Base-by-base conservation (phyloP, 352 stramenopile genomes). In the Phytophthora ohioensis region DNA sequence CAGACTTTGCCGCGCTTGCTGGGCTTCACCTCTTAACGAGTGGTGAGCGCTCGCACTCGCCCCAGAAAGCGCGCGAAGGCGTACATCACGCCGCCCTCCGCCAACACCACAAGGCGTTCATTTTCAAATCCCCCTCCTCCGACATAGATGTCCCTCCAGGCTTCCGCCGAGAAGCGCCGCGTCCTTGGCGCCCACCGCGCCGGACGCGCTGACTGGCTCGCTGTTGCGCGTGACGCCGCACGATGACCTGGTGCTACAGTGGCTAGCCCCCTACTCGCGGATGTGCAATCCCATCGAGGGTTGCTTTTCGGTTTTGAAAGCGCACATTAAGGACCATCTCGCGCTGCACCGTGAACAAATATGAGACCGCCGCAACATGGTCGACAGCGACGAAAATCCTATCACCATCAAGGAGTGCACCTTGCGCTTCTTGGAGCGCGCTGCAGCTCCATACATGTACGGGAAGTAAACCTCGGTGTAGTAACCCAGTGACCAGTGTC, bases 61-160 rank as follows among this genome's bases (percentile, higher is more conserved):
- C 17, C 17, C 17, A 21, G 17, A 21, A 21, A 21, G 17, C 17
- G 17, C 17, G 17, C 17, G 17, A 21, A 21, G 0, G 17, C 17
- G 17, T 0, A 21, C 17, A 21, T 21, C 17, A 21, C 17, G 17
- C 17, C 17, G 17, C 17, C 17, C 17, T 21, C 17, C 17, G 17
- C 17, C 17, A 21, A 21, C 17, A 21, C 17, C 17, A 21, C 17
- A 21, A 21, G 17, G 17, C 17, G 17, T 21, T 21, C 17, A 21
- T 21, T 21, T 21, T 1, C 17, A 21, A 48, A 45, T 51, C 17
- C 9, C 6, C 43, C 21, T 32, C n/a, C 43, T 32, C n/a, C 43
- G 43, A 5, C 17, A 12, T 35, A 47, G 51, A 57, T 46, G 51
- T 17, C 35, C n/a, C 35, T n/a, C 32, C 35, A 57, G 46, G 51